Evolutionary conservation across 352 stramenopile species (phyloP), one percentile per base, ranked within the genome.

Genomic region (Phytophthora podocarpi): DNA sequence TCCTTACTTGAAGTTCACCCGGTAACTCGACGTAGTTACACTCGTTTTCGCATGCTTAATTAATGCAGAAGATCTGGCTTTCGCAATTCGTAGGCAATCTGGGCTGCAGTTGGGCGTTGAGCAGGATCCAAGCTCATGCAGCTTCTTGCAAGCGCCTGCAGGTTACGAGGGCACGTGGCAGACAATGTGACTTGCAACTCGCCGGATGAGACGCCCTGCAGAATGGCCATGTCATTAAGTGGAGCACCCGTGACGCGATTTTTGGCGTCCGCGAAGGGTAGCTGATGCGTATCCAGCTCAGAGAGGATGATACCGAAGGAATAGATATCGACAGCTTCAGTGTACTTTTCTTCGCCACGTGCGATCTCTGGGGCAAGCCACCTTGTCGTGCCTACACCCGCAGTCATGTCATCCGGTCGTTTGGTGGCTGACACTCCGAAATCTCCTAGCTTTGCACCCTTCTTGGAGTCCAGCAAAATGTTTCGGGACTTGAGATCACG

Each of bases 401-500:
- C 70, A 15, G 79, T 92, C 80, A 90, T 90, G 26, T 89, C 77
- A 16, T 59, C 36, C 48, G 77, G 65, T 24, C 76, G 67, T 50
- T 87, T 86, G 24, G 72, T 67, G 4, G 76, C 69, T 21, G 81
- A 88, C 11, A 89, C 80, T 6, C 81, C 81, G 62, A 90, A 90
- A 63, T 90, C 81, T 41, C 67, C 77, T 13, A 90, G 60, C 49
- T 90, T 90, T 26, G 81, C 81, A 16, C 75, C 74, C 37, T 86
- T 87, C 53, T 76, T 79, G 6, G 69, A 70, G 55, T 88, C 76
- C 10, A 90, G 56, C 15, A 90, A 62, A 41, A 90, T 78, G 67
- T 90, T 90, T 50, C 80, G 78, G n/a, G 74, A 86, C 50, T 90
- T 88, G 51, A 90, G 74, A 56, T 90, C 80, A 27, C 80, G 78